phyloP scores from a whole-genome alignment of 2,329 filamentous ascomycete genomes.

The Alternaria dauci region DNA sequence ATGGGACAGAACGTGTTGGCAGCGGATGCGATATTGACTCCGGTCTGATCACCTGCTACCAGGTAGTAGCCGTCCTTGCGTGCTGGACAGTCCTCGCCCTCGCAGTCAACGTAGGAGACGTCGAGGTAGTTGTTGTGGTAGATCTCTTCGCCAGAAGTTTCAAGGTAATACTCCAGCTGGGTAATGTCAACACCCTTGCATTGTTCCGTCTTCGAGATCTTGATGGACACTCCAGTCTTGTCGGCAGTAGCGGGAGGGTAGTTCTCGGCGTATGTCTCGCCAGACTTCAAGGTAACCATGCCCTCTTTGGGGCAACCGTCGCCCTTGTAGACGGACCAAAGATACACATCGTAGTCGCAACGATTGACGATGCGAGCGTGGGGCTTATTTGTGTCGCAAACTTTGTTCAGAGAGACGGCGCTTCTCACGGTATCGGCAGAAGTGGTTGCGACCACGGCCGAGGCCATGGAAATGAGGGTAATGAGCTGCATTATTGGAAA shows the following conservation, averaged over 20 bases:
- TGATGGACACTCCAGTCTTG: conserved; percentile 49
- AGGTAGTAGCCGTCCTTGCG: conserved; percentile 47
- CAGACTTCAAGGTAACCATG: conserved; percentile 38
- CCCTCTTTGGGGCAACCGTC: conserved; percentile 33
- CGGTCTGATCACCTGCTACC: conserved; percentile 31
- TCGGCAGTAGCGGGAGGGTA: conserved; percentile 28
- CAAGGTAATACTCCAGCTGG: conserved; percentile 51
- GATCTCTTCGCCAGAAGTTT: conserved; percentile 12
- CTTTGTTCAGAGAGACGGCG: conserved; percentile 27
- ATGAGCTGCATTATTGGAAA: conserved; percentile 46
- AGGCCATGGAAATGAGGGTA: conserved; percentile 39
- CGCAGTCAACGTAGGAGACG: conserved; percentile 51
- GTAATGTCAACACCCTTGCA: conserved; percentile 44
- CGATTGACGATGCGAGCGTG: conserved; percentile 49
- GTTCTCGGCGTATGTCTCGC: conserved; percentile 46
- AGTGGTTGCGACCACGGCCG: conserved; percentile 43
- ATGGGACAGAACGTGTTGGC: conserved; percentile 46
- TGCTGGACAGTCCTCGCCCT: conserved; percentile 40
- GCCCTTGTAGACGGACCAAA: conserved; percentile 51
- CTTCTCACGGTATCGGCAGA: conserved; percentile 25
- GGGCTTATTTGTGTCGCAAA: conserved; percentile 24
- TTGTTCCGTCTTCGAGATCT: conserved; percentile 46
- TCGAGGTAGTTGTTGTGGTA: conserved; percentile 47
- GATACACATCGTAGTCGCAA: conserved; percentile 48
- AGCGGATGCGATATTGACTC: conserved; percentile 23